Base-by-base conservation (phyloP, 306 rosid genomes). In the Quercus alba region DNA sequence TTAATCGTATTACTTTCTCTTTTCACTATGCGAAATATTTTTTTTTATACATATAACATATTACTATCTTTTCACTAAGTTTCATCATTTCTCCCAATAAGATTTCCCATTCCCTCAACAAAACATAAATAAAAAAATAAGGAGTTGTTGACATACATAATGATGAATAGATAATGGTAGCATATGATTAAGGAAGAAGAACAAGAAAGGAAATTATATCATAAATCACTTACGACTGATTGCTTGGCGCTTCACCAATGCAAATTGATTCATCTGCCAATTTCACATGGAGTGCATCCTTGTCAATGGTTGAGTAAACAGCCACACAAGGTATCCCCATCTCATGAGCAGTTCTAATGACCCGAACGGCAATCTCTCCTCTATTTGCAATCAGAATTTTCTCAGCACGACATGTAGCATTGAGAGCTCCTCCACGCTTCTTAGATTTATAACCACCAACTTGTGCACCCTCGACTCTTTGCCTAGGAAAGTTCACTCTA, bases 251-350 rank as follows among this genome's bases (percentile, higher is more conserved):
- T 91, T 93, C 98, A 74, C 99, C 99, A 3, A 96, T 93, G 84
- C 99, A 96, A 83, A 96, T 94, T 0, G 98, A 82, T 81, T 96
- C 98, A 86, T 96, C 99, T 54, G 98, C 99, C 87, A 96, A 84
- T 86, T 91, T 93, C 28, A 96, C 99, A 75, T 96, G 99, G 77
- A 93, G 99, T 18, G 99, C 97, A 33, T 96, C 98, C 87, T 93
- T 93, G 73, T 96, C 99, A 25, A 93, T 85, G 82, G 96, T 95
- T 28, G 99, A 95, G 91, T 95, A 95, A 68, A 95, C 99, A 80
- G 98, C 98, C 73, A 96, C 97, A 84, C 98, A 96, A 18, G 99
- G 99, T 19, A 95, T 96, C 56, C 99, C 99, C 89, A 96, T 63
- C 78, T 96, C 99, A 86, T 93, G 98, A 52, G 98, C 98, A 23